A percentile compares a stretch with the other conserved stretches of the same genome.
Evolutionary conservation across 2,329 filamentous ascomycete genomes (phyloP).

Genomic region (Trichoderma pleuroti): DNA sequence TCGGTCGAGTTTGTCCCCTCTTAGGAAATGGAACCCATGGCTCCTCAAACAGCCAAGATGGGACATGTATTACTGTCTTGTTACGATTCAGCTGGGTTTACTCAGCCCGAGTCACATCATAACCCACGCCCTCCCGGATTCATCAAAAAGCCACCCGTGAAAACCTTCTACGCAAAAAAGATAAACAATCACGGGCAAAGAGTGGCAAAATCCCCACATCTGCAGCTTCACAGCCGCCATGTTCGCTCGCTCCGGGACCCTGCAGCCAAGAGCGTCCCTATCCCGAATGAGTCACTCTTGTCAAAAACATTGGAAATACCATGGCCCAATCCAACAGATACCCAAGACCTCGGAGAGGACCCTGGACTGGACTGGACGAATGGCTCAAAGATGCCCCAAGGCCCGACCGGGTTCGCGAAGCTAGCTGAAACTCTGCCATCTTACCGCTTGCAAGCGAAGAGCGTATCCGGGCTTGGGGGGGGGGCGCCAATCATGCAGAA

Average conservation of each 20-base stretch:
- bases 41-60: background rate
- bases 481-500: no score
- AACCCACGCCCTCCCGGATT: background rate
- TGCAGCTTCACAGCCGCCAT: background rate
- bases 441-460: background rate
- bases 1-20: background rate
- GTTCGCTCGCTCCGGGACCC: background rate
- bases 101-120: background rate
- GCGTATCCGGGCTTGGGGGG: background rate
- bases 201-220: background rate
- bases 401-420: background rate
- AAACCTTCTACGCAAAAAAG: background rate
- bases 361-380: no score
- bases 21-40: background rate
- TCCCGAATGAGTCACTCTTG: background rate
- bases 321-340: background rate
- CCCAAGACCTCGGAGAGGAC: background rate
- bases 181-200: background rate
- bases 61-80: background rate
- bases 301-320: background rate
- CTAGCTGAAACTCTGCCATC: background rate
- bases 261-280: background rate
- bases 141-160: background rate
- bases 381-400: background rate
- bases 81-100: background rate